These are phyloP conservation scores for Wakefieldia striispora DNA, from an alignment of 768 basidiomycete species.

Conservation along the genomic window DNA sequence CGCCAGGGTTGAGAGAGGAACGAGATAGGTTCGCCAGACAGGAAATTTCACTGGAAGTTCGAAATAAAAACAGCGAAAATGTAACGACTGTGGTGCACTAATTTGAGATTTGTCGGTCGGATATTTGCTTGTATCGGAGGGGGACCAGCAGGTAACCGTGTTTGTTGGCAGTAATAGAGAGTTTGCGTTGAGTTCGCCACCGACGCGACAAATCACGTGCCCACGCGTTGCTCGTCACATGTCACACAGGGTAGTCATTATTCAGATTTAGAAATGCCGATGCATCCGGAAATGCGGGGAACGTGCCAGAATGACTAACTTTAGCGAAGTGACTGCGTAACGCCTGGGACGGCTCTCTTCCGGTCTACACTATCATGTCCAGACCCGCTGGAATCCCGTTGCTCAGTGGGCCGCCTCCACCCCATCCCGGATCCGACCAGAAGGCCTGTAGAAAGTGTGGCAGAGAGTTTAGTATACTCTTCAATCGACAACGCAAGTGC, in stretches of 20 bases:
- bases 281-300: slow-evolving; percentile 1
- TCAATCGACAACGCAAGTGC: slow-evolving; percentile 62
- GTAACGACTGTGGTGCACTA: no score
- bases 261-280: slow-evolving; percentile 13
- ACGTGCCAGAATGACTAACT: slow-evolving; percentile 4
- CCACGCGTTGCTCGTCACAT: slow-evolving; percentile 3
- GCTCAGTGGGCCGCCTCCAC: slow-evolving; percentile 63
- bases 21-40: no score
- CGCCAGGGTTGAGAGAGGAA: no score
- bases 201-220: slow-evolving; percentile 29
- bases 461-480: slow-evolving; percentile 69
- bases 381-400: slow-evolving; percentile 56
- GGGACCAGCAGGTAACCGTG: no score
- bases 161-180: no score
- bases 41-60: no score
- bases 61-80: no score
- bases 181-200: slow-evolving; percentile 24
- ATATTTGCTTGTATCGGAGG: not conserved
- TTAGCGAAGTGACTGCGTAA: no score
- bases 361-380: slow-evolving; percentile 16
- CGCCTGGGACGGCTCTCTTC: not conserved
- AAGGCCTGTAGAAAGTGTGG: slow-evolving; percentile 64
- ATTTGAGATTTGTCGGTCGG: no score
- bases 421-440: slow-evolving; percentile 27
- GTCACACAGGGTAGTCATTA: no score